These are phyloP conservation scores for Diaporthe australafricana DNA, from an alignment of 2,329 filamentous ascomycete genomes.

Conservation along the genomic window DNA sequence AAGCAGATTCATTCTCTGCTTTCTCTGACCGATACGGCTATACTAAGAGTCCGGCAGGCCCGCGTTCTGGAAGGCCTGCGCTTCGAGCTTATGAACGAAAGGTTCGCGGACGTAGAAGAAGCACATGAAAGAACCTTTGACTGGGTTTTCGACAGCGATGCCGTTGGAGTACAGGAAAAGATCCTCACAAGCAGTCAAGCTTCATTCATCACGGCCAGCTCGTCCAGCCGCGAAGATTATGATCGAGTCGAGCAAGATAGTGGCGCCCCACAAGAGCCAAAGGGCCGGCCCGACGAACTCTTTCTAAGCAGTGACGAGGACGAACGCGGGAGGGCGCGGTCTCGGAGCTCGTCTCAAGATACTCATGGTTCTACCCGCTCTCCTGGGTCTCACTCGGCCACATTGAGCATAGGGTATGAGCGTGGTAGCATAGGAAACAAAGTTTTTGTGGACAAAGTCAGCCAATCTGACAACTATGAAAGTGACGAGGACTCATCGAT, in stretches of 20 bases:
- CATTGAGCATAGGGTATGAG: not conserved
- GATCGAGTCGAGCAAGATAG: not conserved
- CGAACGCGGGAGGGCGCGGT: not conserved
- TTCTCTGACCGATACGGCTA: not conserved
- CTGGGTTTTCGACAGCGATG: not conserved
- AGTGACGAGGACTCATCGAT: not conserved
- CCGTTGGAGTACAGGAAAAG: not conserved
- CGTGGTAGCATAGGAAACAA: not conserved
- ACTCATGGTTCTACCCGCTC: not conserved
- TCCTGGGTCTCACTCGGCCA: not conserved
- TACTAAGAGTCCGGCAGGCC: slow-evolving; percentile 2
- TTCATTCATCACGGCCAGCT: not conserved
- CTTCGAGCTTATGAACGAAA: slow-evolving; percentile 1
- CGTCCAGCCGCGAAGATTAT: not conserved
- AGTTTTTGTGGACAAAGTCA: not conserved
- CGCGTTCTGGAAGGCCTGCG: not conserved
- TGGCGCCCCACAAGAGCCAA: not conserved
- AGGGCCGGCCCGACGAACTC: not conserved
- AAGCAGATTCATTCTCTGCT: not conserved
- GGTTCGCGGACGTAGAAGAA: not conserved
- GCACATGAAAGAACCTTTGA: not conserved
- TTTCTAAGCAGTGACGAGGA: not conserved
- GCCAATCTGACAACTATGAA: not conserved
- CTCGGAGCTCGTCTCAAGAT: not conserved
- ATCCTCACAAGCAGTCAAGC: not conserved